These are phyloP conservation scores for Leccinum brunneo-olivaceum DNA, from an alignment of 1,284 basidiomycete genomes.

Conservation along the genomic window DNA sequence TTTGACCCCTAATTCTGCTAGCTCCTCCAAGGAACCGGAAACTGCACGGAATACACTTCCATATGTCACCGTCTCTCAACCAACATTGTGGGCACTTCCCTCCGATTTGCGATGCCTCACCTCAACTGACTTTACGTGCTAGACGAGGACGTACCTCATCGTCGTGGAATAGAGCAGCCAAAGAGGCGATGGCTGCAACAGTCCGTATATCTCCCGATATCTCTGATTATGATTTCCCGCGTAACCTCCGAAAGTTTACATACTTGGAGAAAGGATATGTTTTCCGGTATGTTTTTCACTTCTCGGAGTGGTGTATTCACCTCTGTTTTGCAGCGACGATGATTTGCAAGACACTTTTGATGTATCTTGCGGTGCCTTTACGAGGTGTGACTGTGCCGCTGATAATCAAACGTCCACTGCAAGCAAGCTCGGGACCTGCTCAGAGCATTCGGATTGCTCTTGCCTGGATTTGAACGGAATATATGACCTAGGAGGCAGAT, in stretches of 20 bases:
- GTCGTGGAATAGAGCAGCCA: slow-evolving; percentile 38
- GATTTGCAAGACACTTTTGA: slow-evolving; percentile 22
- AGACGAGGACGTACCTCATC: slow-evolving; percentile 30
- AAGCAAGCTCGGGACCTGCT: no score
- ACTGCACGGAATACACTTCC: slow-evolving; percentile 8
- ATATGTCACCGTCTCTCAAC: slow-evolving; percentile 17
- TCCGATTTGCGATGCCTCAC: background rate
- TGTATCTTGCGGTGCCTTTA: slow-evolving; percentile 17
- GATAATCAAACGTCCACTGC: no score
- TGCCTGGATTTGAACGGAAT: slow-evolving; percentile 30
- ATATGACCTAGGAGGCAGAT: slow-evolving; percentile 15
- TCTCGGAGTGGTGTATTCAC: slow-evolving; percentile 1
- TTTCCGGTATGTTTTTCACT: slow-evolving; percentile 31
- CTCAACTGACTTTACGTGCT: slow-evolving; percentile 3
- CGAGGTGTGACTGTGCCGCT: slow-evolving; percentile 31
- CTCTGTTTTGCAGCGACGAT: slow-evolving; percentile 11
- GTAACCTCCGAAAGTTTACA: slow-evolving; percentile 34
- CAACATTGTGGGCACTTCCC: slow-evolving; percentile 22
- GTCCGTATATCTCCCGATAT: slow-evolving; percentile 44
- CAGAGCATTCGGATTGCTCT: slow-evolving; percentile 23
- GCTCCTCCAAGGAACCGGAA: slow-evolving; percentile 9
- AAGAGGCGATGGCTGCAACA: slow-evolving; percentile 33
- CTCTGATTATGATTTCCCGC: slow-evolving; percentile 42
- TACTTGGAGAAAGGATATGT: slow-evolving; percentile 49
- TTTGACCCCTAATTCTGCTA: slow-evolving; percentile 12